phyloP scores from a whole-genome alignment of 371 early-diverging fungal species.

The Mucor ambiguus region DNA sequence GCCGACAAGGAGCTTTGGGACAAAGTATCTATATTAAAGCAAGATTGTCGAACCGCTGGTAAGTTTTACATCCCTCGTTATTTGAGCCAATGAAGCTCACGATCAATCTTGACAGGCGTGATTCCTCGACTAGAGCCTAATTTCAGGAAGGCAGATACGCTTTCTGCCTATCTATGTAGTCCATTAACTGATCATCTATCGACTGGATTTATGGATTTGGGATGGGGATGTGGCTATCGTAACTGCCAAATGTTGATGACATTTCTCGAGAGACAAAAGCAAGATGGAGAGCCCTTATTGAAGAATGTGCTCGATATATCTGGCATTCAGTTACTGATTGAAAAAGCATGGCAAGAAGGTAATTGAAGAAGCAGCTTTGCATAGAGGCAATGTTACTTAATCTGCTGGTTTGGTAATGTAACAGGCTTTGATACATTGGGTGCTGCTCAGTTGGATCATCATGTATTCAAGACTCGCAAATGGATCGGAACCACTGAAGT shows the following conservation, averaged over 20 bases:
- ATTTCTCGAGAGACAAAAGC: conserved; percentile 44
- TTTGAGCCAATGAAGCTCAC: background rate
- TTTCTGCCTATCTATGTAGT: conserved; percentile 46
- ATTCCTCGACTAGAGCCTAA: conserved; percentile 48
- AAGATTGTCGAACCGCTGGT: conserved; percentile 41
- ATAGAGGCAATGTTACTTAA: background rate
- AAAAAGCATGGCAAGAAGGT: conserved; percentile 70
- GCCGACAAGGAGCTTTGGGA: conserved; percentile 36
- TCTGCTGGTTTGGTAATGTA: background rate
- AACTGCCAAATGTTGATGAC: conserved; percentile 75
- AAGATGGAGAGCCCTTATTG: conserved; percentile 31
- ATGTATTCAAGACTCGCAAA: conserved; percentile 63
- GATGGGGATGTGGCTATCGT: conserved; percentile 82
- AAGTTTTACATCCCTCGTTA: background rate
- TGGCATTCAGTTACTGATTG: conserved; percentile 64
- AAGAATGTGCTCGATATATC: conserved; percentile 51
- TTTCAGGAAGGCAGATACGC: conserved; percentile 36
- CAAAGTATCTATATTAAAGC: conserved; percentile 27
- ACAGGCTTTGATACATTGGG: conserved; percentile 70
- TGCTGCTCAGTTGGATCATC: conserved; percentile 61
- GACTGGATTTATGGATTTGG: conserved; percentile 56
- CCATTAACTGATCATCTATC: conserved; percentile 48
- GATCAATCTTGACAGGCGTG: conserved; percentile 28
- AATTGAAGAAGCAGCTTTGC: conserved; percentile 4
- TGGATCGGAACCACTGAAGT: conserved; percentile 86